These are phyloP conservation scores for Talaromyces marneffei DNA, from an alignment of 2,329 filamentous ascomycete species.

Conservation along the genomic window DNA sequence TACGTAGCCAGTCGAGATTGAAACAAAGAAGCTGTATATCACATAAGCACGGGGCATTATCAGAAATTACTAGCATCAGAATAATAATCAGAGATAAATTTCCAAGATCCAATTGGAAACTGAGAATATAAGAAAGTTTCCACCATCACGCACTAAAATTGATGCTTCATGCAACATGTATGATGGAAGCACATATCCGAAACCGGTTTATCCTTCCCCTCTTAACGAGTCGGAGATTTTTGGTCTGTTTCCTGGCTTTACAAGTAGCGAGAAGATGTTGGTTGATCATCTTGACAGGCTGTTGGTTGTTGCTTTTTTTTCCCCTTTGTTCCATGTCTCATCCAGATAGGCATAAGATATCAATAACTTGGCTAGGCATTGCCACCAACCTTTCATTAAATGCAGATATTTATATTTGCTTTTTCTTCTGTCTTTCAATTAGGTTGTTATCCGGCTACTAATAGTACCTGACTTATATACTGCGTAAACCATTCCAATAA, in stretches of 20 bases:
- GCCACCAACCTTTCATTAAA: not conserved
- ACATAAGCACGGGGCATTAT: not conserved
- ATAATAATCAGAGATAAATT: not conserved
- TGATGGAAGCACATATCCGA: not conserved
- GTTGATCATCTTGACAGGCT: not conserved
- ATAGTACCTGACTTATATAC: not conserved
- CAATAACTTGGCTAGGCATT: not conserved
- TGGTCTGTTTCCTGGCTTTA: not conserved
- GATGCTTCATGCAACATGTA: not conserved
- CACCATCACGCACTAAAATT: not conserved
- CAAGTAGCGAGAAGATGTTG: not conserved
- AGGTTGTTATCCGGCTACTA: not conserved
- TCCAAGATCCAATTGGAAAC: not conserved
- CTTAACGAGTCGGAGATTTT: not conserved
- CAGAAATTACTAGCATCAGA: not conserved
- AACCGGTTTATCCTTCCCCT: not conserved
- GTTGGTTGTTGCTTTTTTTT: not conserved
- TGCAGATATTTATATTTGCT: not conserved
- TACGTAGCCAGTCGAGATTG: not conserved
- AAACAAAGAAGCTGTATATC: not conserved
- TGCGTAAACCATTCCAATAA: not conserved
- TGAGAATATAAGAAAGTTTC: not conserved
- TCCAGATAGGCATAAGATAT: not conserved
- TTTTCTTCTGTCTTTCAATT: not conserved
- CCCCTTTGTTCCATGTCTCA: not conserved